Conservation (phyloP, 371 early-diverging fungal species). For the Rhizomucor pusillus region DNA sequence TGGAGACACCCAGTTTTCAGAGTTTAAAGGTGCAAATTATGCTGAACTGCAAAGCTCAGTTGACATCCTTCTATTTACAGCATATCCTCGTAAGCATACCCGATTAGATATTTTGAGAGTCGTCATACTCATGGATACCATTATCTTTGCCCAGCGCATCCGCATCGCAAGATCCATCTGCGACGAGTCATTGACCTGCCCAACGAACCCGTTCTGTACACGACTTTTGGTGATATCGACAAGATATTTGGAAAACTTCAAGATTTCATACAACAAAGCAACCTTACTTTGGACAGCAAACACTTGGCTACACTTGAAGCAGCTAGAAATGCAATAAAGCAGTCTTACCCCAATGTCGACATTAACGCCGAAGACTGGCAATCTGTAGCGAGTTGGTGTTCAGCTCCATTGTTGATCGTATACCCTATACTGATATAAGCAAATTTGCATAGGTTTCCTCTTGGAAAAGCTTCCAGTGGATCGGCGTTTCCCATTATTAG, state of each 20-base stretch:
- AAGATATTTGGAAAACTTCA: conserved; percentile 57
- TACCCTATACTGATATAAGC: background rate
- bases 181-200: conserved; percentile 35
- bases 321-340: background rate
- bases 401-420: background rate
- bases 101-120: too few species aligned
- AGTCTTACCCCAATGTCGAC: too few species aligned
- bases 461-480: conserved; percentile 38
- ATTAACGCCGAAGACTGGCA: too few species aligned
- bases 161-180: conserved; percentile 51
- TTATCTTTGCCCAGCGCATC: conserved; percentile 47
- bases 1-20: conserved; percentile 51
- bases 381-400: background rate
- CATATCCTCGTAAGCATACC: conserved; percentile 61
- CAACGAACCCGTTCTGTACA: conserved; percentile 56
- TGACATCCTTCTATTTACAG: conserved; percentile 61
- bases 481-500: conserved; percentile 64
- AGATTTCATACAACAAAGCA: conserved; percentile 30
- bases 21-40: conserved; percentile 67
- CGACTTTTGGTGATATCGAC: conserved; percentile 51
- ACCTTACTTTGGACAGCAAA: conserved; percentile 18
- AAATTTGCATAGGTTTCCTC: conserved; percentile 24
- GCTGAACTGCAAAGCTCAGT: conserved; percentile 62
- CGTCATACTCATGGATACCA: background rate
- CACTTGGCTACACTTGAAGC: conserved; percentile 14